Percentiles rank a stretch among this genome's conserved stretches.
phyloP scores from a whole-genome alignment of 768 basidiomycete genomes.

The Suillus lakei region DNA sequence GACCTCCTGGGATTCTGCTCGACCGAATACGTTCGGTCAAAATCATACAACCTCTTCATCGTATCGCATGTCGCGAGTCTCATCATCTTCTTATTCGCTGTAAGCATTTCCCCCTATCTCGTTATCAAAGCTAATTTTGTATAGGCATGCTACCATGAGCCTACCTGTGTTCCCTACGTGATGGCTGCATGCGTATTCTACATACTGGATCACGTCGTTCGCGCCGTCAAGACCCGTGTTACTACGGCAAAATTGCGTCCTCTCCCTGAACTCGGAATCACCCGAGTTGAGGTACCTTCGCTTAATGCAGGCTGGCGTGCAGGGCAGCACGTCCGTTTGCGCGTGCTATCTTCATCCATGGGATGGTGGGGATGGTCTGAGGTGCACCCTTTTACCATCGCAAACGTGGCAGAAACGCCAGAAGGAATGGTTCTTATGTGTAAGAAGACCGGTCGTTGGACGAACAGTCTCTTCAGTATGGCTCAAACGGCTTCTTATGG shows the following conservation, averaged over 20 bases:
- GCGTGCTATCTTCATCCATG: slow-evolving; percentile 46
- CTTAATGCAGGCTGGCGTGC: slow-evolving; percentile 59
- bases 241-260: slow-evolving; percentile 48
- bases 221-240: slow-evolving; percentile 52
- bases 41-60: slow-evolving; percentile 50
- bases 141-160: slow-evolving; percentile 31
- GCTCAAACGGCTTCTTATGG: slow-evolving; percentile 38
- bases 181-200: slow-evolving; percentile 45
- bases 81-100: slow-evolving; percentile 41
- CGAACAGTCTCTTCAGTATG: slow-evolving; percentile 45
- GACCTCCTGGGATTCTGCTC: slow-evolving; percentile 45
- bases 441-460: slow-evolving; percentile 58
- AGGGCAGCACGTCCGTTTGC: slow-evolving; percentile 63
- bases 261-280: slow-evolving; percentile 49
- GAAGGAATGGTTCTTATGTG: slow-evolving; percentile 54
- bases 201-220: slow-evolving; percentile 48
- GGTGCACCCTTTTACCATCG: slow-evolving; percentile 59
- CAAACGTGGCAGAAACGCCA: slow-evolving; percentile 43
- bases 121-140: slow-evolving; percentile 5
- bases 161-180: slow-evolving; percentile 44
- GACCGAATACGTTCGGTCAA: slow-evolving; percentile 44
- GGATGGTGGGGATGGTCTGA: slow-evolving; percentile 46
- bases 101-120: slow-evolving; percentile 23
- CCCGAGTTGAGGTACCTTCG: slow-evolving; percentile 49
- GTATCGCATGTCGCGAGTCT: slow-evolving; percentile 48